These are phyloP conservation scores for Phytopythium oedochilum DNA, from an alignment of 352 stramenopile species.

Conservation along the genomic window DNA sequence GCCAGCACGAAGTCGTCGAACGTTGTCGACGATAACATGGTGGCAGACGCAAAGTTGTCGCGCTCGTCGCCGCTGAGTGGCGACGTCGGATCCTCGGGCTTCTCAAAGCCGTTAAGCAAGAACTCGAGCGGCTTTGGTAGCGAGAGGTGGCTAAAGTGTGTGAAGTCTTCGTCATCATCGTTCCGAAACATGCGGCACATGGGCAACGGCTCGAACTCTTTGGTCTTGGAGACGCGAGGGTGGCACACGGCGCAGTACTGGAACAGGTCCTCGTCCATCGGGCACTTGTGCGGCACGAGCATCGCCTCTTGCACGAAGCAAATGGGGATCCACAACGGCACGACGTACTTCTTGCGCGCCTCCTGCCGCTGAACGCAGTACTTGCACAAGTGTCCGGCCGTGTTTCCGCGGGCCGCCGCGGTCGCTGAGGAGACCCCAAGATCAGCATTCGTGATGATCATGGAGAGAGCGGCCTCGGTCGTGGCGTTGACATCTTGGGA, in stretches of 20 bases:
- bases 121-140: slow-evolving; percentile 61
- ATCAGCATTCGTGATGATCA: slow-evolving; percentile 12
- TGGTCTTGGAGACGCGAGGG: slow-evolving; percentile 29
- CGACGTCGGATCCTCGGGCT: slow-evolving; percentile 4
- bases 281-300: slow-evolving; percentile 63
- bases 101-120: slow-evolving; percentile 45
- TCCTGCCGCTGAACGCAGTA: slow-evolving; percentile 57
- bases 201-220: slow-evolving; percentile 64
- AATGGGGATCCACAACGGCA: slow-evolving; percentile 78
- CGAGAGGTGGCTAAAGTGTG: slow-evolving; percentile 26
- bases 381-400: slow-evolving; percentile 49
- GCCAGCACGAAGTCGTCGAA: slow-evolving; percentile 49
- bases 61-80: slow-evolving; percentile 32
- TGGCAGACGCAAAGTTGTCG: slow-evolving; percentile 16
- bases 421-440: slow-evolving; percentile 18
- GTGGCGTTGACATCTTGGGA: slow-evolving; percentile 29
- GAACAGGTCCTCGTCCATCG: slow-evolving; percentile 62
- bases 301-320: slow-evolving; percentile 82
- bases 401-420: slow-evolving; percentile 7
- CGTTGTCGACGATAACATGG: slow-evolving; percentile 37
- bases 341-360: slow-evolving; percentile 63
- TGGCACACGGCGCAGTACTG: slow-evolving; percentile 59
- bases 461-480: neutral
- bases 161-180: slow-evolving; percentile 24
- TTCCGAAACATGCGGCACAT: slow-evolving; percentile 75